A percentile compares a stretch with the other conserved stretches of the same genome.
Conservation (phyloP, 108 stramenopile species). For the Nannochloropsis gaditana region DNA sequence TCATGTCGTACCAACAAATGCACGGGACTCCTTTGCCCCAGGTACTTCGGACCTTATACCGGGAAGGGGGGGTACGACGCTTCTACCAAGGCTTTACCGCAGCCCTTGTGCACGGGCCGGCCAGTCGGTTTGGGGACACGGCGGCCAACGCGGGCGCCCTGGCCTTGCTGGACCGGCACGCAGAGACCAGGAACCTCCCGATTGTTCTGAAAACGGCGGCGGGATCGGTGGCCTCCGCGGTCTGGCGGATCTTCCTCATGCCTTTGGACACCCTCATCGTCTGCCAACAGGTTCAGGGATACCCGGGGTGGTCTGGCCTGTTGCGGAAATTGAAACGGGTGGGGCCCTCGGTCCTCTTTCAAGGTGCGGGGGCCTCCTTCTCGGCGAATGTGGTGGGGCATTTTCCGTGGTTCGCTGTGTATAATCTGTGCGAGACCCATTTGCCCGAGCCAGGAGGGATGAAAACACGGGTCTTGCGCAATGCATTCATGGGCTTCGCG, state of each 20-base stretch:
- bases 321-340: constrained; percentile 66
- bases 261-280: constrained; percentile 72
- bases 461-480: constrained; percentile 3
- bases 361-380: constrained; percentile 75
- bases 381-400: constrained; percentile 89
- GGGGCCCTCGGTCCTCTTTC: constrained; percentile 73
- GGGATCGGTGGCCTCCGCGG: constrained; percentile 67
- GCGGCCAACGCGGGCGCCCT: constrained; percentile 91
- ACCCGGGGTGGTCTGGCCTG: constrained; percentile 63
- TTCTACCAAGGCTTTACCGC: constrained; percentile 90
- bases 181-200: constrained; percentile 49
- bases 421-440: constrained; percentile 44
- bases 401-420: constrained; percentile 65
- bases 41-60: constrained; percentile 28
- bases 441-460: background rate
- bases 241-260: constrained; percentile 85
- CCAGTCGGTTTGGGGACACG: constrained; percentile 93
- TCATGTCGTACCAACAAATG: constrained; percentile 47
- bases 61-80: constrained; percentile 65
- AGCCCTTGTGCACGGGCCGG: constrained; percentile 82
- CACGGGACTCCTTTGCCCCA: constrained; percentile 39
- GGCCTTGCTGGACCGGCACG: constrained; percentile 62
- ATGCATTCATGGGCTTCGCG: constrained; percentile 32
- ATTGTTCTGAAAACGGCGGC: constrained; percentile 73
- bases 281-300: constrained; percentile 87